phyloP scores from a whole-genome alignment of 441 rosid genomes.

The Caryocar brasiliense region DNA sequence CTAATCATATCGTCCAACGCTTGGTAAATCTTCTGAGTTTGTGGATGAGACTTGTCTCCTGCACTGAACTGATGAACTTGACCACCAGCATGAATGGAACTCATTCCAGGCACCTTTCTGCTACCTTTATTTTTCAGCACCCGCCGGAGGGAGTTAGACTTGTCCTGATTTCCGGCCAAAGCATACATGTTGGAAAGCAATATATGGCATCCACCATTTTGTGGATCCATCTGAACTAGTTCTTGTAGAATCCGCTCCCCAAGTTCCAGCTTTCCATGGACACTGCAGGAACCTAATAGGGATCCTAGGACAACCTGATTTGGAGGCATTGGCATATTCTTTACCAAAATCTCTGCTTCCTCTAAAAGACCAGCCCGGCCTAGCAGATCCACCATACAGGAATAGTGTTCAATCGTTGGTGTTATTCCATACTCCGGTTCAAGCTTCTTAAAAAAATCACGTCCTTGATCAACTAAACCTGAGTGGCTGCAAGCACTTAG shows the following conservation, averaged over 20 bases:
- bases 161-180: slow-evolving; percentile 42
- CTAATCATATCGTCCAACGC: slow-evolving; percentile 47
- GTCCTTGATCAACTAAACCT: slow-evolving; percentile 60
- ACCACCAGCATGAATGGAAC: slow-evolving; percentile 50
- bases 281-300: slow-evolving; percentile 62
- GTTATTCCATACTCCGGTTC: slow-evolving; percentile 29
- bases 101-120: slow-evolving; percentile 65
- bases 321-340: slow-evolving; percentile 61
- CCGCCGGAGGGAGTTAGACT: slow-evolving; percentile 41
- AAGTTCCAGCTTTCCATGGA: slow-evolving; percentile 47
- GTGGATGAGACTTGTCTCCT: slow-evolving; percentile 61
- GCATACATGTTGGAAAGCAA: slow-evolving; percentile 63
- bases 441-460: slow-evolving; percentile 32
- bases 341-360: slow-evolving; percentile 53
- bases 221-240: slow-evolving; percentile 44
- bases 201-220: slow-evolving; percentile 46
- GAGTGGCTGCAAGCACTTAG: slow-evolving; percentile 77
- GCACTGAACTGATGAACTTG: slow-evolving; percentile 56
- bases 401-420: slow-evolving; percentile 70
- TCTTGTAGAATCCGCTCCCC: slow-evolving; percentile 38
- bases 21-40: slow-evolving; percentile 36
- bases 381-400: slow-evolving; percentile 85
- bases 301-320: slow-evolving; percentile 80
- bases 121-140: slow-evolving; percentile 39
- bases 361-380: slow-evolving; percentile 66